phyloP scores from a whole-genome alignment of 352 stramenopile genomes.

The Pythium scleroteichum region DNA sequence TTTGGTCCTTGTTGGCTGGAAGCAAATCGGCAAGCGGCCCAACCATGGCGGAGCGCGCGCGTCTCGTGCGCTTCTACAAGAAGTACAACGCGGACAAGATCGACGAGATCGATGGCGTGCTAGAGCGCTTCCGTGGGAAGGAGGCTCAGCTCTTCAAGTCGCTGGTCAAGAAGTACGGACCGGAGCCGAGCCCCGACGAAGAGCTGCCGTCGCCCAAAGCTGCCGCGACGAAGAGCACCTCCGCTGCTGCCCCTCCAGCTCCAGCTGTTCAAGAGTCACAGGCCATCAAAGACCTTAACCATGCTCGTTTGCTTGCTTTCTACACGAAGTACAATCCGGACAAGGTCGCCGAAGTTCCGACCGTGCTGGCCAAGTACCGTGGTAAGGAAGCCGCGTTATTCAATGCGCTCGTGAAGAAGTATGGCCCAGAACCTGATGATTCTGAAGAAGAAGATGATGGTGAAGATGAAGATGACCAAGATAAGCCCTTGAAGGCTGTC shows the following conservation, averaged over 20 bases:
- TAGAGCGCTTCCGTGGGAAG: slow-evolving; percentile 80
- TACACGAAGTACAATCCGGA: slow-evolving; percentile 85
- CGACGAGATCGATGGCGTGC: slow-evolving; percentile 77
- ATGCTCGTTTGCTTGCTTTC: slow-evolving; percentile 69
- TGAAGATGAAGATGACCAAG: slow-evolving; percentile 51
- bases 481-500: slow-evolving; percentile 15
- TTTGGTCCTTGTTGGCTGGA: slow-evolving; percentile 13
- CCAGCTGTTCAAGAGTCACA: slow-evolving; percentile 29
- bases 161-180: slow-evolving; percentile 83
- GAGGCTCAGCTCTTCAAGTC: slow-evolving; percentile 71
- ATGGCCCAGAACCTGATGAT: slow-evolving; percentile 77
- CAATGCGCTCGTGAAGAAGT: slow-evolving; percentile 82
- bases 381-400: slow-evolving; percentile 82
- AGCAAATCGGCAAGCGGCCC: not conserved
- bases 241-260: not conserved
- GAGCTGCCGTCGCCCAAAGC: slow-evolving; percentile 28
- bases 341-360: slow-evolving; percentile 66
- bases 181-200: slow-evolving; percentile 62
- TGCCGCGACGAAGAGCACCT: slow-evolving; percentile 21
- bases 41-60: slow-evolving; percentile 62
- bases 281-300: slow-evolving; percentile 50
- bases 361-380: slow-evolving; percentile 76
- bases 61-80: slow-evolving; percentile 78
- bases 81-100: slow-evolving; percentile 88
- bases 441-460: slow-evolving; percentile 71